Evolutionary conservation across 495 filamentous ascomycete genomes (phyloP).

Genomic region (Emericellopsis terricola): DNA sequence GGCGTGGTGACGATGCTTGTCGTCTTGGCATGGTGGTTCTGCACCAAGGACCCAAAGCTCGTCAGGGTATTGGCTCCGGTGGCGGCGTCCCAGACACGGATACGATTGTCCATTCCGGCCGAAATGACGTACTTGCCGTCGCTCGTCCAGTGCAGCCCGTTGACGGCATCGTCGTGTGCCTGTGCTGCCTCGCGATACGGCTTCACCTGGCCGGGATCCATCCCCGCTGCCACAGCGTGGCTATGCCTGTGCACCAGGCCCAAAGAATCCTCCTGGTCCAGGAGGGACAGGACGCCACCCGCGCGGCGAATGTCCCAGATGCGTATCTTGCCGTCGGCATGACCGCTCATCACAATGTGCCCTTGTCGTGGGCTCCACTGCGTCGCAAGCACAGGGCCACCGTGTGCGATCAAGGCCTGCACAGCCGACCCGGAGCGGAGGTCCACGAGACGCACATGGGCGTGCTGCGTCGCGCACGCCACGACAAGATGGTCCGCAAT

Average conservation of each 20-base stretch:
- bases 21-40: constrained; percentile 47
- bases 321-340: constrained; percentile 58
- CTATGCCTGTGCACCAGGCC: constrained; percentile 24
- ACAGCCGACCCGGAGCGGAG: constrained; percentile 57
- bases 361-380: constrained; percentile 66
- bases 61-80: constrained; percentile 70
- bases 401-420: constrained; percentile 41
- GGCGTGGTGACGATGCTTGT: constrained; percentile 45
- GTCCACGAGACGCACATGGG: constrained; percentile 64
- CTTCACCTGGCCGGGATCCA: constrained; percentile 30
- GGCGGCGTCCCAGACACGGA: constrained; percentile 67
- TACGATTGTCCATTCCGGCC: constrained; percentile 59
- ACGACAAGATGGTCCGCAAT: constrained; percentile 56
- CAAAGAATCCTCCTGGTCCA: constrained; percentile 69
- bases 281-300: constrained; percentile 48
- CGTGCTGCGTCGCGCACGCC: constrained; percentile 69
- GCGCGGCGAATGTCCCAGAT: constrained; percentile 72
- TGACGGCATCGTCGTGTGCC: constrained; percentile 63
- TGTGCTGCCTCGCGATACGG: constrained; percentile 26
- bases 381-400: constrained; percentile 52
- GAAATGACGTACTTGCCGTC: constrained; percentile 58
- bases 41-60: constrained; percentile 64
- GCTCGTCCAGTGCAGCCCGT: constrained; percentile 68
- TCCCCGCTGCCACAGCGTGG: constrained; percentile 14
- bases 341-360: constrained; percentile 61